These are phyloP conservation scores for Pseudofabraea citricarpa DNA, from an alignment of 2,329 filamentous ascomycete genomes.

Conservation along the genomic window DNA sequence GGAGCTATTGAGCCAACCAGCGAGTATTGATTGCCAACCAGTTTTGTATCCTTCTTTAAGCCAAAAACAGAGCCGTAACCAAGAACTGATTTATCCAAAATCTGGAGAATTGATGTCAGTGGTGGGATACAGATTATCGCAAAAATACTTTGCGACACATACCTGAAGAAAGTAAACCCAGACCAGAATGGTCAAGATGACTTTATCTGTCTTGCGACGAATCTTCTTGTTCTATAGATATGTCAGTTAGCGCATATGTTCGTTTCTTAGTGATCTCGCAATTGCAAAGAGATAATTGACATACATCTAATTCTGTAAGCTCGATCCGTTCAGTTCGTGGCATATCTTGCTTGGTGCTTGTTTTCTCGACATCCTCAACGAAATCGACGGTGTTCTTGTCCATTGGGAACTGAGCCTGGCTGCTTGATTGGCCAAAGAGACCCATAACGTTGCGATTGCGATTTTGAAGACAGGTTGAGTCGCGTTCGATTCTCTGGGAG, in stretches of 20 bases:
- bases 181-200: constrained; percentile 48
- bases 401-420: too few species aligned
- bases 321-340: too few species aligned
- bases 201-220: constrained; percentile 54
- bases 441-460: too few species aligned
- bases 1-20: constrained; percentile 52
- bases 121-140: neutral
- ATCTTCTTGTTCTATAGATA: constrained; percentile 46
- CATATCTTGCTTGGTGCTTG: too few species aligned
- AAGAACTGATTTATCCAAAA: constrained; percentile 44
- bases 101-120: constrained; percentile 26
- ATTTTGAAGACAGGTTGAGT: too few species aligned
- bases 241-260: neutral
- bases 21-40: constrained; percentile 47
- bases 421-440: too few species aligned
- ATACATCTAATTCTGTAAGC: too few species aligned
- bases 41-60: constrained; percentile 47
- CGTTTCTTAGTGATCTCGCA: too few species aligned
- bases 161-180: constrained; percentile 55
- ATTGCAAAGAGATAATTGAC: too few species aligned
- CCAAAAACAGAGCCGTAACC: constrained; percentile 56
- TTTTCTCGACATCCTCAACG: too few species aligned
- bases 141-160: neutral
- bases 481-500: too few species aligned
- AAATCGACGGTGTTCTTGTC: too few species aligned